Conservation (phyloP, 306 rosid species). For the Pueraria montana region DNA sequence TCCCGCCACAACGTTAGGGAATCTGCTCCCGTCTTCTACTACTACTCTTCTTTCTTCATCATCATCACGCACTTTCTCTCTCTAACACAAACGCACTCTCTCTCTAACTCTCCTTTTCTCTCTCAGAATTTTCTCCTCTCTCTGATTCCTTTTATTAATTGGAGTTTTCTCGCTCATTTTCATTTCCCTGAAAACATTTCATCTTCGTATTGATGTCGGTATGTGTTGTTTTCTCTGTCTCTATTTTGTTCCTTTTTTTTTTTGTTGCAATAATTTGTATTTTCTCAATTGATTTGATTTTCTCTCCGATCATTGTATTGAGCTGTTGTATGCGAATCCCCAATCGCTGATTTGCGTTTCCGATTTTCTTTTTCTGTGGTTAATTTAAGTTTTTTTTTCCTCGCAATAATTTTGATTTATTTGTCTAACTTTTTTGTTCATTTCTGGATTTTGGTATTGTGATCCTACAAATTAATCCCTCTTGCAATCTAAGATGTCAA, state of each 20-base stretch:
- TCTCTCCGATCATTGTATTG: slow-evolving; percentile 34
- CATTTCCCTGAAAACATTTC: slow-evolving; percentile 46
- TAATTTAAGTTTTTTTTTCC: not conserved
- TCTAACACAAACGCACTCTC: no score
- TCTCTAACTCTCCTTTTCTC: no score
- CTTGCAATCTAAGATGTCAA: no score
- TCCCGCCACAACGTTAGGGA: no score
- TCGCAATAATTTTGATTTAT: slow-evolving; percentile 25
- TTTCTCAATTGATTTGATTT: slow-evolving; percentile 32
- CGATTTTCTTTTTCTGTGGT: not conserved
- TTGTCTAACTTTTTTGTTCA: not conserved
- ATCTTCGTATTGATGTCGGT: slow-evolving; percentile 90
- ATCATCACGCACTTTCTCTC: slow-evolving; percentile 44
- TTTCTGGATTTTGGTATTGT: slow-evolving; percentile 38
- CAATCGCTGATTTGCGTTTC: slow-evolving; percentile 50
- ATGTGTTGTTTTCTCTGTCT: slow-evolving; percentile 50
- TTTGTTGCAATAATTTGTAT: not conserved
- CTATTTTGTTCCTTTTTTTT: not conserved
- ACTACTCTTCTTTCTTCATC: slow-evolving; percentile 34
- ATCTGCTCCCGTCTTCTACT: slow-evolving; percentile 43
- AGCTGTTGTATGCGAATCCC: slow-evolving; percentile 37
- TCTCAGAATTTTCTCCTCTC: not conserved
- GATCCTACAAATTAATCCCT: slow-evolving; percentile 37
- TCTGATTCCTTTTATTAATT: slow-evolving; percentile 49
- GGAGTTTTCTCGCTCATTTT: slow-evolving; percentile 26